Conservation (phyloP, 345 rosid genomes). For the Eucalyptus regnans region DNA sequence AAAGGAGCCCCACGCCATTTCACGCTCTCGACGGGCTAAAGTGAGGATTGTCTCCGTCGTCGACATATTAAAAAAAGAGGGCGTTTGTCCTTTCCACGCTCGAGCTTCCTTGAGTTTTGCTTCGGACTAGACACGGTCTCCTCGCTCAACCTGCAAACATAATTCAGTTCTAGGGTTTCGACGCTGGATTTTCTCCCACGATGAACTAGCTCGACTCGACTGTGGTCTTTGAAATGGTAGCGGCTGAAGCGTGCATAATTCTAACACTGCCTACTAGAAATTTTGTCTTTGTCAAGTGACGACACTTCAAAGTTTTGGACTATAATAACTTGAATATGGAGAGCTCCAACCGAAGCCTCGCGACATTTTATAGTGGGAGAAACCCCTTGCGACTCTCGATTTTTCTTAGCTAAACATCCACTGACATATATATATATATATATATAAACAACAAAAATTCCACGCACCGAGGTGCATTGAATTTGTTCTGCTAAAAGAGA, state of each 20-base stretch:
- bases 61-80: not conserved
- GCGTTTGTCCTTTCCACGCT: not conserved
- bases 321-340: not conserved
- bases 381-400: not conserved
- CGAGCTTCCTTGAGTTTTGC: not conserved
- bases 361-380: not conserved
- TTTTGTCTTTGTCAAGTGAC: not conserved
- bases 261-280: not conserved
- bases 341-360: not conserved
- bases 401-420: not conserved
- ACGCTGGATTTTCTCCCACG: not conserved
- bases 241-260: not conserved
- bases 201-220: not conserved
- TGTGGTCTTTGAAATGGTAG: not conserved
- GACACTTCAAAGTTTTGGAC: not conserved
- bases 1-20: not conserved
- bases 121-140: not conserved
- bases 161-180: not conserved
- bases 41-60: not conserved
- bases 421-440: not conserved
- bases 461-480: not conserved
- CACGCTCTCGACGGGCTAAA: not conserved
- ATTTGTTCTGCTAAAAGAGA: not conserved
- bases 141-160: not conserved
- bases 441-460: not conserved